Conservation (phyloP, 345 rosid species). For the Ceriops zippeliana region DNA sequence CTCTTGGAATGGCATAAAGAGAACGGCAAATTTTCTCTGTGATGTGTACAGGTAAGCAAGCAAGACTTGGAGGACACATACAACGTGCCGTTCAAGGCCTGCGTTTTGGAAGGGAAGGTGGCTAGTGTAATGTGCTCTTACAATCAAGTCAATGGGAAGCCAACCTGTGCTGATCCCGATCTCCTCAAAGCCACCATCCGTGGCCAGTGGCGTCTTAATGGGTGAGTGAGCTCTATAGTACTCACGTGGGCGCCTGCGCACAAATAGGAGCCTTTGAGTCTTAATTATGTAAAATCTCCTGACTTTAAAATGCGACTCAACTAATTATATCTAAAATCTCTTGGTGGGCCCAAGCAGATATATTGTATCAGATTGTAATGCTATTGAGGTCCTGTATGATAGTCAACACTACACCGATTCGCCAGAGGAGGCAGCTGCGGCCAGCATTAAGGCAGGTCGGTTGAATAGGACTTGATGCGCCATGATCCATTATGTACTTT, state of each 20-base stretch:
- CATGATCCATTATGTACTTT: too few species aligned
- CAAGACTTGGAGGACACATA: constrained; percentile 93
- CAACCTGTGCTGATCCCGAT: constrained; percentile 84
- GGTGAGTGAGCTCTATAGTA: constrained; percentile 40
- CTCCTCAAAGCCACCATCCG: constrained; percentile 78
- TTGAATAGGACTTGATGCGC: too few species aligned
- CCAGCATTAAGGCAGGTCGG: constrained; percentile 66
- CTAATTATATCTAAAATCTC: background rate
- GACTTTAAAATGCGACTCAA: background rate
- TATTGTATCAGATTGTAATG: constrained; percentile 90
- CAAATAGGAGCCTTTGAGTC: too few species aligned
- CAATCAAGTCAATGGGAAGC: constrained; percentile 92
- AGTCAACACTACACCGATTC: constrained; percentile 74
- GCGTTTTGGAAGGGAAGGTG: constrained; percentile 81
- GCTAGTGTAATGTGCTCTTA: constrained; percentile 99
- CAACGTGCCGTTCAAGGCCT: constrained; percentile 75
- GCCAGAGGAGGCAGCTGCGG: constrained; percentile 86
- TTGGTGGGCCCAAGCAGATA: constrained; percentile 38
- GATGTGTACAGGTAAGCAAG: constrained; percentile 58
- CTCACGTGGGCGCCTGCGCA: background rate
- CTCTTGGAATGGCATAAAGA: background rate
- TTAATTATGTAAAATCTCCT: background rate
- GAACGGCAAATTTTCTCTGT: background rate
- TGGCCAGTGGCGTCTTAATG: constrained; percentile 82
- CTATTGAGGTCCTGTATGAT: constrained; percentile 67